phyloP scores from a whole-genome alignment of 2,329 filamentous ascomycete species.

The Aspergillus chevalieri region DNA sequence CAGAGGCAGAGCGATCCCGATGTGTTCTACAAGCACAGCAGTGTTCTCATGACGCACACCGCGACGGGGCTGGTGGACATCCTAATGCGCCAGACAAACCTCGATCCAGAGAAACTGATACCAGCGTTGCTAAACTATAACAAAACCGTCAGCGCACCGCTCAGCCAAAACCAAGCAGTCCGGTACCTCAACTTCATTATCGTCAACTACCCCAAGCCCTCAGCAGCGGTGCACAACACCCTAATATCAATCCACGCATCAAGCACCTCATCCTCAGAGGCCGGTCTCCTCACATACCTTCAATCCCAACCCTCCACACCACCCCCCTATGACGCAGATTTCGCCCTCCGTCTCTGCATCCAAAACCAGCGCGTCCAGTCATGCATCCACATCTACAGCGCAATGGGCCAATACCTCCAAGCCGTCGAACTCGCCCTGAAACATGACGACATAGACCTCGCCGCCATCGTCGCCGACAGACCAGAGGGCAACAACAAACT shows the following conservation, averaged over 20 bases:
- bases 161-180: conserved; percentile 80
- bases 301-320: conserved; percentile 82
- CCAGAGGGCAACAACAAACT: conserved; percentile 69
- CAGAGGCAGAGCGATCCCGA: conserved; percentile 90
- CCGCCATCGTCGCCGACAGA: conserved; percentile 80
- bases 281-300: conserved; percentile 78
- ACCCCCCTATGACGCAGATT: conserved; percentile 87
- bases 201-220: conserved; percentile 69
- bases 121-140: conserved; percentile 93
- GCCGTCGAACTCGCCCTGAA: conserved; percentile 89
- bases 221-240: conserved; percentile 89
- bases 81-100: conserved; percentile 79
- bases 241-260: conserved; percentile 94
- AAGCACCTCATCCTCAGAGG: conserved; percentile 74
- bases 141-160: conserved; percentile 58
- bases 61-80: conserved; percentile 88
- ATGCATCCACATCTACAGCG: conserved; percentile 94
- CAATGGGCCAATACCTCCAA: conserved; percentile 89
- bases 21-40: conserved; percentile 94
- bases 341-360: conserved; percentile 90
- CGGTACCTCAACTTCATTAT: conserved; percentile 92
- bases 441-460: conserved; percentile 83
- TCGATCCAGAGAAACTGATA: conserved; percentile 82
- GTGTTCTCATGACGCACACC: conserved; percentile 87
- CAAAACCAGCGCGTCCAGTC: conserved; percentile 88